phyloP scores from a whole-genome alignment of 2,329 filamentous ascomycete species.

The Phoma sp. region DNA sequence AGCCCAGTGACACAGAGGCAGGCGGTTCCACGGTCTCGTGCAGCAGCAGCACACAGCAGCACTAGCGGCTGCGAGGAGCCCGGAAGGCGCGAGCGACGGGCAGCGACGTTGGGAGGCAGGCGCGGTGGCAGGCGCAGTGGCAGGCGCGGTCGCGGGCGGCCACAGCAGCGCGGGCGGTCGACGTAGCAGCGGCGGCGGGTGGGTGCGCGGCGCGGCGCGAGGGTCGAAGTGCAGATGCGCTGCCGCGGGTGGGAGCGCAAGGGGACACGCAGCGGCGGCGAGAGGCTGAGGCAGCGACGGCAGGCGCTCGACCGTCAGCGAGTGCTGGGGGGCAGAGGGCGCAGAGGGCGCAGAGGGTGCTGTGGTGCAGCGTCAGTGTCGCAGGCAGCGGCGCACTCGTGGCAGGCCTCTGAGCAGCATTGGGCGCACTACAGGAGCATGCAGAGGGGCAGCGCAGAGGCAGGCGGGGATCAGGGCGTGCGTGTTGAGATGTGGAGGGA shows the following conservation, averaged over 20 bases:
- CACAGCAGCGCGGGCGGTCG: constrained; percentile 2
- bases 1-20: constrained; percentile 15
- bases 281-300: not conserved
- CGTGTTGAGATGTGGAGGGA: constrained; percentile 10
- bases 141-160: constrained; percentile 1
- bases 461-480: constrained; percentile 20
- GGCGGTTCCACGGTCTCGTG: constrained; percentile 11
- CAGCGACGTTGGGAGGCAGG: not conserved
- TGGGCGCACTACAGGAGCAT: constrained; percentile 24
- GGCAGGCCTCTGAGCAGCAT: constrained; percentile 40
- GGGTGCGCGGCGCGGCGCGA: constrained; percentile 9
- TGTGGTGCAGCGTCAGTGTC: constrained; percentile 40
- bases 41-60: constrained; percentile 17
- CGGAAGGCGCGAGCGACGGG: not conserved
- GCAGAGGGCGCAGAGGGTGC: constrained; percentile 18
- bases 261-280: constrained; percentile 5
- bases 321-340: not conserved
- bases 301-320: no score
- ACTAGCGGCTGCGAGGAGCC: constrained; percentile 2
- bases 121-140: constrained; percentile 3
- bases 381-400: constrained; percentile 41
- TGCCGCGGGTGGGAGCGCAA: constrained; percentile 1
- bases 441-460: constrained; percentile 16
- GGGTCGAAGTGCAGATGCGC: not conserved
- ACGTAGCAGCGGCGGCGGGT: constrained; percentile 4